Conservation (phyloP, 805 yeast genomes). For the Pichia pseudocactophila region DNA sequence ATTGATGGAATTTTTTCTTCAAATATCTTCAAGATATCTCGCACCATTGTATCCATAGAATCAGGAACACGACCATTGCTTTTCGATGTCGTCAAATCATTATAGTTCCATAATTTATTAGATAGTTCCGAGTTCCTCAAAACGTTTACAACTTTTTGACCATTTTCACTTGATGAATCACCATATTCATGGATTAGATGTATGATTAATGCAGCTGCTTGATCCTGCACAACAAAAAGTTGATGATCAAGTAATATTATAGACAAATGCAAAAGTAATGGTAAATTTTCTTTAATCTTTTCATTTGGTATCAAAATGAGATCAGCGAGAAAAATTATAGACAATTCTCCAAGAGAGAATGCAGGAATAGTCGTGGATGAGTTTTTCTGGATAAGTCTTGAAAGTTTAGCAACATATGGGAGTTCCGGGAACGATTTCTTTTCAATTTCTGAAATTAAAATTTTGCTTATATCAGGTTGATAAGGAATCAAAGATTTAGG, state of each 20-base stretch:
- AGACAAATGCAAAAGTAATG: conserved; percentile 69
- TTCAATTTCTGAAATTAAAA: conserved; percentile 12
- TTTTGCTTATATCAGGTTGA: conserved; percentile 13
- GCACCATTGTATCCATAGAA: conserved; percentile 67
- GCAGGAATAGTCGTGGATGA: conserved; percentile 44
- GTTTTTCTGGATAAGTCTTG: conserved; percentile 41
- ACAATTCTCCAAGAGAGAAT: conserved; percentile 80
- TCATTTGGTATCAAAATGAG: conserved; percentile 61
- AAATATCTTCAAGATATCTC: conserved; percentile 54
- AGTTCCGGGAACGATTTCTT: conserved; percentile 22
- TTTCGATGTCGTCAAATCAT: conserved; percentile 69
- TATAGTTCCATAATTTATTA: conserved; percentile 69
- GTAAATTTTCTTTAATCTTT: conserved; percentile 47
- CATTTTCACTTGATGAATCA: conserved; percentile 40
- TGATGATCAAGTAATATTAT: conserved; percentile 85
- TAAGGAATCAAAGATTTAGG: conserved; percentile 85
- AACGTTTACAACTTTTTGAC: conserved; percentile 47
- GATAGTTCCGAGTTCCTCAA: conserved; percentile 46
- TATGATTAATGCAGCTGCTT: conserved; percentile 67
- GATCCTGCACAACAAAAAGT: conserved; percentile 71
- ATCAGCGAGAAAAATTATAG: conserved; percentile 79
- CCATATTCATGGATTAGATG: conserved; percentile 62
- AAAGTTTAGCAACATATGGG: conserved; percentile 73
- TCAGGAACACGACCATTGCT: conserved; percentile 79
- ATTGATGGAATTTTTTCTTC: conserved; percentile 37